phyloP scores from a whole-genome alignment of 345 rosid genomes.

The Ceriops decandra region DNA sequence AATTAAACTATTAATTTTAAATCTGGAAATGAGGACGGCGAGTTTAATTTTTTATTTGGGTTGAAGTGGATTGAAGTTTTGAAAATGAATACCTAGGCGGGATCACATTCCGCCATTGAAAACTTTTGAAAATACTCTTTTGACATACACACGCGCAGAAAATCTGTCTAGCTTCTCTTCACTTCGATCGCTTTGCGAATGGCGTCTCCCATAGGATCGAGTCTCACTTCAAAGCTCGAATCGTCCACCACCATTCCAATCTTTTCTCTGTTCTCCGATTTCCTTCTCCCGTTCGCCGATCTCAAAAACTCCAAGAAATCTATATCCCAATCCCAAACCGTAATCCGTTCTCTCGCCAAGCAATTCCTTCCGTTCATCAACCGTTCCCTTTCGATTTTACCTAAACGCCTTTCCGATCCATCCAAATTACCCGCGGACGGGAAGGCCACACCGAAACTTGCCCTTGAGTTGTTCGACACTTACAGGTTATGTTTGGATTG shows the following conservation, averaged over 20 bases:
- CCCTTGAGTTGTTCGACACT: constrained; percentile 37
- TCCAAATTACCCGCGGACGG: background rate
- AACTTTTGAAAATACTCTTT: background rate
- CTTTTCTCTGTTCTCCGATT: constrained; percentile 48
- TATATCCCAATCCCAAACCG: constrained; percentile 29
- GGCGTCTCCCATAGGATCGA: constrained; percentile 46
- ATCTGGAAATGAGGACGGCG: too few species aligned
- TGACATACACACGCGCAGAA: background rate
- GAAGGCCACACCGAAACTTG: constrained; percentile 6
- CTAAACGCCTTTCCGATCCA: constrained; percentile 59
- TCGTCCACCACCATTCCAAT: constrained; percentile 33
- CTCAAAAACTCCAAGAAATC: constrained; percentile 23
- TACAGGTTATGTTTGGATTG: constrained; percentile 67
- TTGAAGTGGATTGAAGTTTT: background rate
- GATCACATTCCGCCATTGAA: constrained; percentile 1
- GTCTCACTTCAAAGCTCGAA: constrained; percentile 47
- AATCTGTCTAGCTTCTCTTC: background rate
- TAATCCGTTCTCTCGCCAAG: constrained; percentile 63
- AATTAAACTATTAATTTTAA: too few species aligned
- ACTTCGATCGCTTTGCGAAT: constrained; percentile 17
- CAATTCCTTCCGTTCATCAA: constrained; percentile 69
- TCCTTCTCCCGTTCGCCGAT: constrained; percentile 51
- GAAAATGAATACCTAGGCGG: background rate
- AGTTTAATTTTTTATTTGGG: too few species aligned
- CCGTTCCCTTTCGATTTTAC: constrained; percentile 58